A percentile compares a stretch with the other conserved stretches of the same genome.
Evolutionary conservation across 331 rosid species (phyloP).

Genomic region (Prunus yedoensis): DNA sequence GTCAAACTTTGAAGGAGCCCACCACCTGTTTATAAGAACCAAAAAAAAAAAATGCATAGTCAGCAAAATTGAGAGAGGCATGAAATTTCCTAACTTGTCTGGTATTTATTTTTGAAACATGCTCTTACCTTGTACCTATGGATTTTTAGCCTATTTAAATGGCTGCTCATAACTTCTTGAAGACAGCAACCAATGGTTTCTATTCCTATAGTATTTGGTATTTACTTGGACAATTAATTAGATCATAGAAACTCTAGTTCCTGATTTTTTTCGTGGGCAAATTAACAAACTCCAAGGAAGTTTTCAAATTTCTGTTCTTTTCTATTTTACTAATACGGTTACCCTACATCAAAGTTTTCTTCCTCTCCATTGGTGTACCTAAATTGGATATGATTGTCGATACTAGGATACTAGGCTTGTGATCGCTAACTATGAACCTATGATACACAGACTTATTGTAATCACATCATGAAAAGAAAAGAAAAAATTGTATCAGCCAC

Average conservation of each 20-base stretch:
- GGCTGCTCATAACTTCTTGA: neutral
- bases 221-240: neutral
- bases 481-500: neutral
- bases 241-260: neutral
- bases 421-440: neutral
- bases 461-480: neutral
- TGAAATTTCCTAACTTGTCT: neutral
- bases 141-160: neutral
- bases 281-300: neutral
- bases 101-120: neutral
- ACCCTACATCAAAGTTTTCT: neutral
- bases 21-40: constrained; percentile 67
- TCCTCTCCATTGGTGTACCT: neutral
- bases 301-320: neutral
- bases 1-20: constrained; percentile 96
- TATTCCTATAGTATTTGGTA: neutral
- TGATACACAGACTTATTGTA: neutral
- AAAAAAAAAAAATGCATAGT: constrained; percentile 11
- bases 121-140: neutral
- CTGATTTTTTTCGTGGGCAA: neutral
- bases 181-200: neutral
- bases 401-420: neutral
- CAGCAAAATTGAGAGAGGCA: neutral
- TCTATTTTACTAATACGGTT: neutral
- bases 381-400: neutral